Percentiles rank a stretch among this genome's conserved stretches.
Conservation (phyloP, 805 yeast species). For the Ogataea philodendri region DNA sequence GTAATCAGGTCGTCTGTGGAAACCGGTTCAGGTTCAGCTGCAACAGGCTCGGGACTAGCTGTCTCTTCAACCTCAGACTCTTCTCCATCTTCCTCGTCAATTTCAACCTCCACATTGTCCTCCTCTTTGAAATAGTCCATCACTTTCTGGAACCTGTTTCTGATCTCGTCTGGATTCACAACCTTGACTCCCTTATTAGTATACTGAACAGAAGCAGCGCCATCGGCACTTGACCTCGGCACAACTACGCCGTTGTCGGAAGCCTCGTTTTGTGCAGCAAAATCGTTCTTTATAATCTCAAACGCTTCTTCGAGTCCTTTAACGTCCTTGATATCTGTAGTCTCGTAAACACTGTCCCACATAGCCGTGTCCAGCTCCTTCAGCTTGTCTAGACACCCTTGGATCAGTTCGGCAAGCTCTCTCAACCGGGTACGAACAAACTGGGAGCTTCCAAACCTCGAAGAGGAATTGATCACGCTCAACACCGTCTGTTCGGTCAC, state of each 20-base stretch:
- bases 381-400: conserved; percentile 36
- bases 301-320: conserved; percentile 24
- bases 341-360: conserved; percentile 30
- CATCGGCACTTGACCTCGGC: not conserved
- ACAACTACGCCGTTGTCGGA: not conserved
- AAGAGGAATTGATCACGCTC: conserved; percentile 41
- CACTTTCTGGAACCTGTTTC: conserved; percentile 20
- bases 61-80: too few relatives aligned
- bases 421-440: conserved; percentile 54
- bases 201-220: conserved; percentile 24
- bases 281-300: conserved; percentile 23
- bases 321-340: conserved; percentile 23
- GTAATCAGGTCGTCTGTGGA: conserved; percentile 33
- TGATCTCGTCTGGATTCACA: conserved; percentile 11
- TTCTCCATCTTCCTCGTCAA: conserved; percentile 13
- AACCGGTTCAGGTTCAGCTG: conserved; percentile 12
- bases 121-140: conserved; percentile 17
- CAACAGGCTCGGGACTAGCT: not conserved
- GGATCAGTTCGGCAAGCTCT: conserved; percentile 57
- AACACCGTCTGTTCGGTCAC: conserved; percentile 63
- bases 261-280: conserved; percentile 7
- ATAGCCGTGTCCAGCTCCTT: conserved; percentile 39
- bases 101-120: conserved; percentile 22
- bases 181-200: conserved; percentile 16
- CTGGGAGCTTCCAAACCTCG: conserved; percentile 41